These are phyloP conservation scores for Trypanosoma melophagium DNA, from an alignment of 208 protist species.

Conservation along the genomic window DNA sequence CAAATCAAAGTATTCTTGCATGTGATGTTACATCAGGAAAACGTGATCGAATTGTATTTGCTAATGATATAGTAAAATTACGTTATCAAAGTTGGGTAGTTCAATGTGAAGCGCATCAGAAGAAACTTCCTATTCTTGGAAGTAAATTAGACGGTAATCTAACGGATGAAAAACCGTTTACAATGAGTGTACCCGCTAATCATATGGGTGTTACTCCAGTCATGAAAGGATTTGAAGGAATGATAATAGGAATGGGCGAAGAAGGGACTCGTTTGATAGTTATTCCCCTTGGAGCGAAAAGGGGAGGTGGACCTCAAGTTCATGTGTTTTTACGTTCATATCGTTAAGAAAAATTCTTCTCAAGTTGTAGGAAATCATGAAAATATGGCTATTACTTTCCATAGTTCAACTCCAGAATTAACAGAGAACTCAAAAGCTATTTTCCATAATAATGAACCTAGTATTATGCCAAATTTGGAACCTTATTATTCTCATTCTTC, in stretches of 20 bases:
- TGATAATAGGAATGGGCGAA: conserved; percentile 70
- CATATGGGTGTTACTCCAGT: conserved; percentile 49
- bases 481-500: too few species aligned
- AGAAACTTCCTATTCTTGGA: conserved; percentile 51
- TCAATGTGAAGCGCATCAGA: conserved; percentile 30
- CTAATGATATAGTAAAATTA: conserved; percentile 52
- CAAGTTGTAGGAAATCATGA: conserved; percentile 1
- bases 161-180: conserved; percentile 37
- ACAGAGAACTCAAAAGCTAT: not conserved
- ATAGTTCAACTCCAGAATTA: conserved; percentile 4
- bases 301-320: conserved; percentile 55
- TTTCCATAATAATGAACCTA: too few species aligned
- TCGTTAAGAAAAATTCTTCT: conserved; percentile 36
- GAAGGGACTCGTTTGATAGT: conserved; percentile 57
- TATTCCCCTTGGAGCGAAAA: conserved; percentile 45
- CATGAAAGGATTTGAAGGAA: conserved; percentile 83
- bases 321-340: conserved; percentile 62
- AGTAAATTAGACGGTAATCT: conserved; percentile 62
- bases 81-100: conserved; percentile 67
- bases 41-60: conserved; percentile 51
- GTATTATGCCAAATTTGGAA: too few species aligned
- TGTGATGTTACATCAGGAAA: conserved; percentile 52
- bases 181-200: conserved; percentile 53
- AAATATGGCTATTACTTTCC: not conserved
- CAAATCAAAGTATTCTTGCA: conserved; percentile 49